phyloP scores from a whole-genome alignment of 2,329 filamentous ascomycete species.

The Decorospora gaudefroyi region DNA sequence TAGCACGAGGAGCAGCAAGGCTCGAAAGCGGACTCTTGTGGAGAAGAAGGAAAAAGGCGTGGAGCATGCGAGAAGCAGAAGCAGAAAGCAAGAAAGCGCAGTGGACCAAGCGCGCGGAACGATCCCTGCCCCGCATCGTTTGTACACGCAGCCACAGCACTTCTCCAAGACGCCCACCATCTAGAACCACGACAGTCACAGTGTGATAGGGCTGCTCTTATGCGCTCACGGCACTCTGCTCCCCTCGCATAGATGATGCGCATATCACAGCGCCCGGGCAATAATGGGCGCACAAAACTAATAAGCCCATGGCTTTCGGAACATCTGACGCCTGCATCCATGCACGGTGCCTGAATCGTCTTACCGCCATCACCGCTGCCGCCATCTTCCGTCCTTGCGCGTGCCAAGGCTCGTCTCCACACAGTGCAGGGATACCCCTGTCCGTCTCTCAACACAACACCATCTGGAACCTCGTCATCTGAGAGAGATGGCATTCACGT shows the following conservation, averaged over 20 bases:
- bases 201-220: slow-evolving; percentile 10
- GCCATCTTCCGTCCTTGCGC: no score
- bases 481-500: neutral
- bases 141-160: slow-evolving; percentile 1
- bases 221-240: neutral
- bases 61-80: slow-evolving; percentile 22
- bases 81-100: slow-evolving; percentile 25
- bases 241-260: slow-evolving; percentile 7
- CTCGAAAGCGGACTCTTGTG: neutral
- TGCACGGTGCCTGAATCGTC: slow-evolving; percentile 18
- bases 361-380: slow-evolving; percentile 7
- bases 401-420: slow-evolving; percentile 13
- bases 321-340: slow-evolving; percentile 10
- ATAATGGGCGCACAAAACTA: slow-evolving; percentile 3
- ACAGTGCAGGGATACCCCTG: slow-evolving; percentile 8
- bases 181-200: slow-evolving; percentile 2
- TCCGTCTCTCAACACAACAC: neutral
- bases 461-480: slow-evolving; percentile 2
- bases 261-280: slow-evolving; percentile 1
- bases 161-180: neutral
- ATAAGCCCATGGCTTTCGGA: slow-evolving; percentile 9
- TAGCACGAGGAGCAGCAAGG: neutral
- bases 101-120: slow-evolving; percentile 14
- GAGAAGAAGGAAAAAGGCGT: slow-evolving; percentile 8
- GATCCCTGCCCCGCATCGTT: slow-evolving; percentile 24